A percentile compares a stretch with the other conserved stretches of the same genome.
phyloP scores from a whole-genome alignment of 768 basidiomycete genomes.

The Mycena polygramma region DNA sequence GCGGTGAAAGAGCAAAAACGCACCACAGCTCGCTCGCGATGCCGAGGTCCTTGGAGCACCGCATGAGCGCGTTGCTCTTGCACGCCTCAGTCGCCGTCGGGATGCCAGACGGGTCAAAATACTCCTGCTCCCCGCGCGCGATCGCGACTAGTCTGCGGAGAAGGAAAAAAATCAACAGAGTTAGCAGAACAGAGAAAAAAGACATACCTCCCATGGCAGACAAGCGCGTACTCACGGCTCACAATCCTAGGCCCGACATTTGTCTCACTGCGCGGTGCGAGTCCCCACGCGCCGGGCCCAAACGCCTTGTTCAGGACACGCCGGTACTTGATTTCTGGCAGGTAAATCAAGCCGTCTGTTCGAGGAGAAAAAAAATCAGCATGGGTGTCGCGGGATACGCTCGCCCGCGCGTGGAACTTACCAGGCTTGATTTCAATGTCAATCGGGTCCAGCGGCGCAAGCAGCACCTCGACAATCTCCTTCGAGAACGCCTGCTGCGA shows the following conservation, averaged over 20 bases:
- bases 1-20: constrained; percentile 36
- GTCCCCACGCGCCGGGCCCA: constrained; percentile 97
- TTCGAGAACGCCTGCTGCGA: constrained; percentile 81
- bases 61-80: constrained; percentile 97
- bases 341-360: constrained; percentile 92
- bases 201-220: constrained; percentile 87
- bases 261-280: constrained; percentile 93
- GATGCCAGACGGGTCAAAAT: constrained; percentile 91
- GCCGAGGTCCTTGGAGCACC: constrained; percentile 97
- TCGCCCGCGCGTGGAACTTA: constrained; percentile 47
- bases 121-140: constrained; percentile 96
- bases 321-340: constrained; percentile 97
- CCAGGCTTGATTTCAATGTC: constrained; percentile 98
- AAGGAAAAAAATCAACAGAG: not conserved
- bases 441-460: constrained; percentile 78
- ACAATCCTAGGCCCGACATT: constrained; percentile 91
- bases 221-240: constrained; percentile 93
- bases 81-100: constrained; percentile 95
- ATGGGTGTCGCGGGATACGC: no score
- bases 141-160: constrained; percentile 84
- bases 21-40: constrained; percentile 97
- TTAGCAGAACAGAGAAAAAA: no score
- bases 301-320: constrained; percentile 93
- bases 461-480: constrained; percentile 78
- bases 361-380: not conserved